Evolutionary conservation across 768 basidiomycete genomes (phyloP).

Genomic region (Collybia mongolica): DNA sequence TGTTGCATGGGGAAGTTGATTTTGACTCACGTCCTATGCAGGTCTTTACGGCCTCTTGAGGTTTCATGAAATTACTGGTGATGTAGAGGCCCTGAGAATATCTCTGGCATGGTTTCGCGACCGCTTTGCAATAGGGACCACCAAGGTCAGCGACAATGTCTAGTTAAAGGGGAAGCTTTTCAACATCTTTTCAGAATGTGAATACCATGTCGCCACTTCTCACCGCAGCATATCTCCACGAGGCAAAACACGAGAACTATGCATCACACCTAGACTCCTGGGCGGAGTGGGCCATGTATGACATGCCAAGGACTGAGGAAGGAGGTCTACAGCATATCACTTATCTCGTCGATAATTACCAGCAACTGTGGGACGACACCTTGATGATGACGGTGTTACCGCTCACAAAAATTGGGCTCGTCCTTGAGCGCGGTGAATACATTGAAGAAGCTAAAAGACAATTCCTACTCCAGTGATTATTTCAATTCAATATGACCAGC

Average conservation of each 20-base stretch:
- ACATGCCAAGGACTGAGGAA: conserved; percentile 45
- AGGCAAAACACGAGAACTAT: conserved; percentile 31
- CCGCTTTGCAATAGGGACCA: conserved; percentile 48
- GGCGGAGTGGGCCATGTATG: conserved; percentile 53
- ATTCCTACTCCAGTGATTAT: conserved; percentile 45
- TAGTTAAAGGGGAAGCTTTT: neutral
- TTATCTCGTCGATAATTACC: conserved; percentile 36
- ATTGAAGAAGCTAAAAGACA: conserved; percentile 55
- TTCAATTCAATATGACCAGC: neutral
- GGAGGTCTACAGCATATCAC: conserved; percentile 49
- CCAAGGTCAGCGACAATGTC: conserved; percentile 31
- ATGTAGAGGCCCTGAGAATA: conserved; percentile 35
- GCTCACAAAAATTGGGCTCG: conserved; percentile 51
- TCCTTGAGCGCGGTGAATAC: conserved; percentile 48
- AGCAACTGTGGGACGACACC: conserved; percentile 59
- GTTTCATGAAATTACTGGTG: conserved; percentile 39
- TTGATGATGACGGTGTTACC: conserved; percentile 60
- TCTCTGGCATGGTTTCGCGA: conserved; percentile 47
- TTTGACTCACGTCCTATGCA: conserved; percentile 8
- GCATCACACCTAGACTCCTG: conserved; percentile 41
- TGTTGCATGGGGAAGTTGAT: neutral
- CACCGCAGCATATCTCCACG: conserved; percentile 42
- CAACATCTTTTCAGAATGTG: conserved; percentile 37
- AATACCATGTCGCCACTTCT: conserved; percentile 57
- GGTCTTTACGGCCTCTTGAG: conserved; percentile 40